Evolutionary conservation across 441 rosid species (phyloP), one percentile per base, ranked within the genome.

Genomic region (Populus hybrid): DNA sequence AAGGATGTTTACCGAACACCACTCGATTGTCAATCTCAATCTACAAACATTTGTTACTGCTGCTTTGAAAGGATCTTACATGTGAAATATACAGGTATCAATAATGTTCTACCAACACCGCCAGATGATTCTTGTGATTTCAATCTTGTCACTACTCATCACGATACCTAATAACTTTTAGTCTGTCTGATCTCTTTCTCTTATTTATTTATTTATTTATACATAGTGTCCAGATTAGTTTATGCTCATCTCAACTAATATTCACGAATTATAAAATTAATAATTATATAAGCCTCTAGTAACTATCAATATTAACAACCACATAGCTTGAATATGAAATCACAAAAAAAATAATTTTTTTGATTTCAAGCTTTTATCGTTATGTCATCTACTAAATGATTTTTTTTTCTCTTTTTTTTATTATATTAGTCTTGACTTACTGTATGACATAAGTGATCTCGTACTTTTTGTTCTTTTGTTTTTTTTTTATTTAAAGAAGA

Each of bases 281-380:
- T 7, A 0, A 36, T 0, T 0, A 36, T 0, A 7, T 7, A 36
- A 36, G 0, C 9, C 1, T 36, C 0, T 0, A 36, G 0, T 36
- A 7, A 0, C 1, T 0, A 36, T 36, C 1, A 36, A 36, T 36
- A 36, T 36, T 26, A 26, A 26, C 2, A 26, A 26, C 2, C 2
- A 26, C 28, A 26, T 26, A 1, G 1, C 28, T 26, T 1, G 2
- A 26, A 26, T 26, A 1, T 26, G 2, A 1, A 1, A 26, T 26
- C 28, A 26, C 2, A 26, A 26, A 26, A 1, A 1, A 2, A 26
- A 26, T 1, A 1, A 26, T 1, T 26, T 26, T 26, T 1, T 26
- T 8, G 0, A 36, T 36, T 6, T 36, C 40, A 36, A 36, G 2
- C 2, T 36, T 0, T 26, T 26, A 26, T 26, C 0, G 1, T 1